Conservation (phyloP, 2,329 filamentous ascomycete species). For the Dactylellina parvicollis region DNA sequence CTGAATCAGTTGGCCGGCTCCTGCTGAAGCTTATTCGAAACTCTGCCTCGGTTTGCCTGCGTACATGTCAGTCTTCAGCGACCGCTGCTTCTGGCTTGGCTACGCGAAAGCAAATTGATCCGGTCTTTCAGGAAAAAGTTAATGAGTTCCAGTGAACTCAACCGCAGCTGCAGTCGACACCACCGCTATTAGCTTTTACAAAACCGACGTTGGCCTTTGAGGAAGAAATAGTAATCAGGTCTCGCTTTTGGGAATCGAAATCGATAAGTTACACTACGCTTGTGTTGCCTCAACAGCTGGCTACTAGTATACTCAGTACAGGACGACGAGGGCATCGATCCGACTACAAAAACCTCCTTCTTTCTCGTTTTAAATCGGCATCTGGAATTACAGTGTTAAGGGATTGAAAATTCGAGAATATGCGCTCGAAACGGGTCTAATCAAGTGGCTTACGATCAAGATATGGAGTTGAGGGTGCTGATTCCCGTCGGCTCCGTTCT, state of each 20-base stretch:
- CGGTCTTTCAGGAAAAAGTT: conserved; percentile 16
- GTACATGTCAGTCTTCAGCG: conserved; percentile 16
- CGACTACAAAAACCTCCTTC: no score
- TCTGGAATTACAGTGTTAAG: no score
- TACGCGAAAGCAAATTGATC: not conserved
- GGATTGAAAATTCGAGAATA: conserved; percentile 10
- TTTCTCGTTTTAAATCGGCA: not conserved
- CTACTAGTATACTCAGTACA: no score
- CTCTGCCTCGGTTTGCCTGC: conserved; percentile 11
- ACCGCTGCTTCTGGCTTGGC: conserved; percentile 5
- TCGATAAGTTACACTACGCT: no score
- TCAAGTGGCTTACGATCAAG: not conserved
- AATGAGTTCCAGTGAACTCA: not conserved
- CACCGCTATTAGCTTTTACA: no score
- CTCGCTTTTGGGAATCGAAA: no score
- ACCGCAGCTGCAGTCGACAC: no score
- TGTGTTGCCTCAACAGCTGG: no score
- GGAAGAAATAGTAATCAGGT: no score
- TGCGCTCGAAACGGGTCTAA: conserved; percentile 19
- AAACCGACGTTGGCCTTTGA: no score
- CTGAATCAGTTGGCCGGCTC: conserved; percentile 52
- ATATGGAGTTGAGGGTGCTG: conserved; percentile 52
- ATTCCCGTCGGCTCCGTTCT: conserved; percentile 30
- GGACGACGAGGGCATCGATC: no score
- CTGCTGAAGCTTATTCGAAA: conserved; percentile 51